Evolutionary conservation across 495 filamentous ascomycete species (phyloP), one percentile per base, ranked within the genome.

Genomic region (Neurospora discreta): DNA sequence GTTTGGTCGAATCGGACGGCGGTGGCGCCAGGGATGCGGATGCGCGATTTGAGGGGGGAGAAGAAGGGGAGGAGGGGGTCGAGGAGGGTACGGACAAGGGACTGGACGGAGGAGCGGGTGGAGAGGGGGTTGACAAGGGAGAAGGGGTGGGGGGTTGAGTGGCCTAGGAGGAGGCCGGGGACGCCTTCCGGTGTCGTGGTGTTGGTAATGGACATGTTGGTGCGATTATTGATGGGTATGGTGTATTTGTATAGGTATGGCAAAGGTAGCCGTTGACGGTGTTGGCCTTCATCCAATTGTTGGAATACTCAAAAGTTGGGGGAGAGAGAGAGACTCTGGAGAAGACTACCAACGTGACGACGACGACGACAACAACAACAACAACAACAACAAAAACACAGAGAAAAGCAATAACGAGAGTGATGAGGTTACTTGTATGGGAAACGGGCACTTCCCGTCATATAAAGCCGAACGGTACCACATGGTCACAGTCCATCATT

Each of bases 1-100:
- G 88, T 90, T 74, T 92, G 89, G 77, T 93, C 91, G 80, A 90
- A 91, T 39, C 89, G 84, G 39, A 90, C 89, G 8, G 88, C 89
- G 11, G 90, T 90, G 4, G 86, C 85, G n/a, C 89, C 89, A 3
- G 86, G 86, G 58, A 86, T 80, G 75, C 85, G 88, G 42, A 91
- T 82, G 69, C 88, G 85, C 23, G 85, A 84, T 70, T 85, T 84
- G 41, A 77, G 74, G 0, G 87, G 86, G 4, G 90, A 90, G 79
- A 91, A 91, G 79, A 88, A 89, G 33, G 87, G 85, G 39, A 87
- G 79, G 5, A 91, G 82, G 39, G 89, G 90, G 75, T 90, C 85
- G 36, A 92, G 84, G 23, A 91, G 82, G 13, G 88, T 85, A 33
- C 77, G 73, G 40, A 91, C 84, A 33, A 90, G 87, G 70, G 83